Evolutionary conservation across 208 protist species (phyloP), one percentile per base, ranked within the genome.

Genomic region (Balamuthia mandrillaris): DNA sequence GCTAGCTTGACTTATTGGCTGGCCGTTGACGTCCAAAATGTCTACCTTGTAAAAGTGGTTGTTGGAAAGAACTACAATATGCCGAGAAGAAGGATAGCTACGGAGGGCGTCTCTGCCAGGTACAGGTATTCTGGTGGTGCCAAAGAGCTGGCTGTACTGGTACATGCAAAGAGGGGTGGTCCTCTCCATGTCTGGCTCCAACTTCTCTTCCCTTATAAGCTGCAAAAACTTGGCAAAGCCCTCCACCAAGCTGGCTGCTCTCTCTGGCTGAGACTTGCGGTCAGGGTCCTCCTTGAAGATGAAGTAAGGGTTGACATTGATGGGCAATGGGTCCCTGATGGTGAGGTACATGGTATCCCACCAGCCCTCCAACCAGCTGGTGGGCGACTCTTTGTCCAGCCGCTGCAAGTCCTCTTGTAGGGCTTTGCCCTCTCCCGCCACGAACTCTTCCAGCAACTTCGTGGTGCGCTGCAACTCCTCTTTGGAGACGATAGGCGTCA

Each of bases 231-330:
- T 79, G 70, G 49, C 44, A 21, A 12, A 61, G 21, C 33, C 51
- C 33, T 79, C 58, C 18, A 37, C 51, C 44, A 79, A 29, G 6
- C 51, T 37, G n/a, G 70, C 70, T 9, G 70, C 70, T 2, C 70
- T 27, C 7, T 39, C 44, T 47, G 58, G 3, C 45, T 79, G 70
- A 21, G 70, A 70, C 29, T n/a, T 2, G 2, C 61, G 24, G 37
- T 70, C 61, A 2, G 10, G 33, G 16, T 70, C 61, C 37, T 70
- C 61, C 61, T 39, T 70, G 47, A 14, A 54, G n/a, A 84, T 9
- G 49, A 84, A 74, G 61, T 54, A 84, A 2, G 78, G 78, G 49
- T 84, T 84, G 18, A 72, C 51, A 29, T 84, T 84, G 51, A 84
- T 47, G 44, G 35, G 35, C n/a, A 39, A 63, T 18, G 78, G 78